A percentile compares a stretch with the other conserved stretches of the same genome.
phyloP scores from a whole-genome alignment of 2,329 filamentous ascomycete genomes.

The Cladosporium sp. region DNA sequence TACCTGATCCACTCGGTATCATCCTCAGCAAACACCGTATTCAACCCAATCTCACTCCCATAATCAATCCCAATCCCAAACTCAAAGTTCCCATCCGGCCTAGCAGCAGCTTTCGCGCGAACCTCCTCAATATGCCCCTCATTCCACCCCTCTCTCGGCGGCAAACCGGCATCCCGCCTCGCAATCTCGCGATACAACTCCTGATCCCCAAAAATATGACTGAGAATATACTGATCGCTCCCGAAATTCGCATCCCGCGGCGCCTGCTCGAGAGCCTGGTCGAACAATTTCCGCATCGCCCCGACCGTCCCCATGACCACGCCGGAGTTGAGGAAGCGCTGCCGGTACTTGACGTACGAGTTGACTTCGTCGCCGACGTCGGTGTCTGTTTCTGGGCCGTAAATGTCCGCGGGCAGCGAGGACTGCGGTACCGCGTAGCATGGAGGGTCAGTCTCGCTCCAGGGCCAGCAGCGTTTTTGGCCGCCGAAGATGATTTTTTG shows the following conservation, averaged over 20 bases:
- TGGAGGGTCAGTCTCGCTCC: conserved; percentile 40
- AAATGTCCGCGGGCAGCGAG: conserved; percentile 45
- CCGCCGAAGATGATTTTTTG: conserved; percentile 55
- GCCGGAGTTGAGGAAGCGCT: conserved; percentile 36
- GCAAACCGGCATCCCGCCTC: conserved; percentile 35
- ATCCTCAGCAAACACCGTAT: conserved; percentile 24
- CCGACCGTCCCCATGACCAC: conserved; percentile 22
- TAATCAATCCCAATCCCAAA: conserved; percentile 31
- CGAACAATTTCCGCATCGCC: conserved; percentile 27
- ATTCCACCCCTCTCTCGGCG: neutral
- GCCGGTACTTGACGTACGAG: conserved; percentile 37
- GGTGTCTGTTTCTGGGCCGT: conserved; percentile 44
- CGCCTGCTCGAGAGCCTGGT: conserved; percentile 30
- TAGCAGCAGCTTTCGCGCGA: conserved; percentile 27
- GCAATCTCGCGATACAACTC: conserved; percentile 27
- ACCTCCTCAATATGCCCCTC: conserved; percentile 21
- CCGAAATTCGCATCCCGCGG: conserved; percentile 25
- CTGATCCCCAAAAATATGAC: conserved; percentile 30
- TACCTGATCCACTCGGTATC: conserved; percentile 25
- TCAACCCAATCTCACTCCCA: conserved; percentile 22
- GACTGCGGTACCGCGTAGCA: conserved; percentile 53
- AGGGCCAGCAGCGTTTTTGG: conserved; percentile 50
- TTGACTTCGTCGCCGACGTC: conserved; percentile 39
- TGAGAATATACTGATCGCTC: conserved; percentile 34
- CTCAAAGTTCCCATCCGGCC: conserved; percentile 39